Evolutionary conservation across 495 filamentous ascomycete genomes (phyloP).

Genomic region (Penicillium pulvis): DNA sequence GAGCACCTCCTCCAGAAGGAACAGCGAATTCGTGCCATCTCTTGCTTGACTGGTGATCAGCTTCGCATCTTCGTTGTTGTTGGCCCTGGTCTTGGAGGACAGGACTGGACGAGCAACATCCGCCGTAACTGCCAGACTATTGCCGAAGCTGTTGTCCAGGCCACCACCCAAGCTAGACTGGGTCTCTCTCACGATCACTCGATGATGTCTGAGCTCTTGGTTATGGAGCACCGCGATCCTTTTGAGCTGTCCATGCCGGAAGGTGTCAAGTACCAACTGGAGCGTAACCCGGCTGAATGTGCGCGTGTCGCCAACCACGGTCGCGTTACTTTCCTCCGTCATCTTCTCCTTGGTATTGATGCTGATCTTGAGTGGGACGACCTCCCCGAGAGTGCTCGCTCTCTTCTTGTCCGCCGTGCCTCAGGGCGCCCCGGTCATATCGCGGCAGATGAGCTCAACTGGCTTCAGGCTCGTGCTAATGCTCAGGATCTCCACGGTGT

Average conservation of each 20-base stretch:
- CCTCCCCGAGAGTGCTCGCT: constrained; percentile 4
- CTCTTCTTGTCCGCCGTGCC: constrained; percentile 3
- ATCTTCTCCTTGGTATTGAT: constrained; percentile 5
- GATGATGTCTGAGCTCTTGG: constrained; percentile 3
- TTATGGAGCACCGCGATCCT: constrained; percentile 1
- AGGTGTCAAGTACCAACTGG: constrained; percentile 6
- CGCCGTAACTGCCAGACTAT: constrained; percentile 9
- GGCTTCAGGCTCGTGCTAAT: not conserved
- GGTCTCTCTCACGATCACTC: constrained; percentile 10
- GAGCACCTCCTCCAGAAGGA: constrained; percentile 9
- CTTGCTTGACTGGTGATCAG: not conserved
- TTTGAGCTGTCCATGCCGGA: constrained; percentile 6
- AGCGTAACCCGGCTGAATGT: constrained; percentile 7
- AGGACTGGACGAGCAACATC: constrained; percentile 4
- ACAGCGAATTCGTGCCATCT: constrained; percentile 3
- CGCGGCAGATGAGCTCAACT: not conserved
- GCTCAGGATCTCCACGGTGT: not conserved
- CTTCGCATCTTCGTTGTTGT: constrained; percentile 6
- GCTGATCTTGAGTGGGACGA: constrained; percentile 7
- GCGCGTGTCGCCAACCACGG: constrained; percentile 3
- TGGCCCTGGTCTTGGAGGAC: constrained; percentile 1
- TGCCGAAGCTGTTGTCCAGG: constrained; percentile 4
- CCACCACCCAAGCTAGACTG: constrained; percentile 1
- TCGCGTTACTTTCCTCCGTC: constrained; percentile 7
- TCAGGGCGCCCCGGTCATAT: not conserved